Base-by-base conservation (phyloP, 1,284 basidiomycete species). In the Cryptococcus sp. region DNA sequence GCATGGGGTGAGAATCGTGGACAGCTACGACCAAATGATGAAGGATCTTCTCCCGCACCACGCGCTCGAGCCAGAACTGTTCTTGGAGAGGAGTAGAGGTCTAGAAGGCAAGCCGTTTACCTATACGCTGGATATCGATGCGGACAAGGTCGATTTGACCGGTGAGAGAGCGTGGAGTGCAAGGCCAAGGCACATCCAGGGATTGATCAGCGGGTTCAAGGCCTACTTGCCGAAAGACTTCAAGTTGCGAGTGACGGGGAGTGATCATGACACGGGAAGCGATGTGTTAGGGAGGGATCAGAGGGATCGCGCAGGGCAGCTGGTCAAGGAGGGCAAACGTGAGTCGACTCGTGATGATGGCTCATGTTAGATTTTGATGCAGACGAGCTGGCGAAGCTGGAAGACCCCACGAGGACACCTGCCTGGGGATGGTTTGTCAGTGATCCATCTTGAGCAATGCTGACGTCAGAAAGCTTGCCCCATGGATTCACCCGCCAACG, bases 1-100 rank as follows among this genome's bases (percentile, higher is more conserved):
- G 43, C 78, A 86, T 62, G 75, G 80, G 19, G 83, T 90, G 53
- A 81, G 82, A 60, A 81, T 97, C 71, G 77, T 89, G 5, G 91
- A 97, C 71, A 90, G 71, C 46, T 74, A 68, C 54, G 69, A 73
- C 52, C 62, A 66, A 41, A 62, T 71, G 53, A 69, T 71, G 66
- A 58, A 60, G 40, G 70, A 71, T 51, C 24, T 72, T 0, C 42
- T 72, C 26, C 64, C 68, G 1, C 70, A 72, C 57, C 66, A 69
- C 44, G 69, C 72, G 0, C 58, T 73, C 5, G 40, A 51, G n/a
- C 70, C 72, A 1, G 55, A 53, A 2, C 59, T 57, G 28, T 69
- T 68, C 41, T 54, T 65, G 14, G 34, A 60, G n/a, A 57, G 70
- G 19, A 58, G 58, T 2, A 51, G 57, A 36, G 54, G 37, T 3